Percentiles rank a stretch among this genome's conserved stretches.
Evolutionary conservation across 768 basidiomycete species (phyloP).

Genomic region (Lyophyllum atratum): DNA sequence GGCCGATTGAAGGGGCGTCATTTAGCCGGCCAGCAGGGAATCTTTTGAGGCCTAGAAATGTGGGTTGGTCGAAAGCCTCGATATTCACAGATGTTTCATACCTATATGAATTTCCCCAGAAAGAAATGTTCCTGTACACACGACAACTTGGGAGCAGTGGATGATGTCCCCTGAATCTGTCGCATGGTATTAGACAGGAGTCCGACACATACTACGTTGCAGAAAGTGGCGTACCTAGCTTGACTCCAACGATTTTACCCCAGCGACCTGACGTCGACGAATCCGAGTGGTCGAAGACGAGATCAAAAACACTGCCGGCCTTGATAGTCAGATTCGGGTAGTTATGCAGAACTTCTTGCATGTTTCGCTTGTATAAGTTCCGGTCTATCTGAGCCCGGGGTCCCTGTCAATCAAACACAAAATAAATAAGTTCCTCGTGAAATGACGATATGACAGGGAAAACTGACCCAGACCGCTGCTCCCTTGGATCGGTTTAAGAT

Average conservation of each 20-base stretch:
- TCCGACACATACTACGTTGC: background rate
- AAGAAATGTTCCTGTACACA: constrained; percentile 91
- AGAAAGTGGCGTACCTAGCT: constrained; percentile 49
- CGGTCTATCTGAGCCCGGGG: constrained; percentile 89
- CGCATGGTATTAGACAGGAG: background rate
- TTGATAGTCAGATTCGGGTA: constrained; percentile 72
- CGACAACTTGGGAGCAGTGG: constrained; percentile 76
- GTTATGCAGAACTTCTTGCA: constrained; percentile 67
- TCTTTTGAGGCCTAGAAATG: constrained; percentile 58
- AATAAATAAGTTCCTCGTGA: background rate
- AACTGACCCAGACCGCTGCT: constrained; percentile 84
- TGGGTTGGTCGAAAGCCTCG: background rate
- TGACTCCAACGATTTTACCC: constrained; percentile 65
- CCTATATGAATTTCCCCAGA: constrained; percentile 92
- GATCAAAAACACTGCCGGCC: constrained; percentile 77
- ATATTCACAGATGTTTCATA: constrained; percentile 20
- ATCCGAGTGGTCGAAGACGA: constrained; percentile 59
- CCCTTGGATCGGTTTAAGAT: constrained; percentile 86
- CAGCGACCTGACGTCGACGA: constrained; percentile 37
- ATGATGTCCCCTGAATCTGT: constrained; percentile 77
- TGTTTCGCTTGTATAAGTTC: constrained; percentile 77
- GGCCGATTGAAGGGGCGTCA: constrained; percentile 69
- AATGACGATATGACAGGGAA: background rate
- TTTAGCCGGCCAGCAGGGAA: constrained; percentile 79
- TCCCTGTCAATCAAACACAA: constrained; percentile 51